Conservation (phyloP, 1,284 basidiomycete species). For the Exobasidium rhododendri region DNA sequence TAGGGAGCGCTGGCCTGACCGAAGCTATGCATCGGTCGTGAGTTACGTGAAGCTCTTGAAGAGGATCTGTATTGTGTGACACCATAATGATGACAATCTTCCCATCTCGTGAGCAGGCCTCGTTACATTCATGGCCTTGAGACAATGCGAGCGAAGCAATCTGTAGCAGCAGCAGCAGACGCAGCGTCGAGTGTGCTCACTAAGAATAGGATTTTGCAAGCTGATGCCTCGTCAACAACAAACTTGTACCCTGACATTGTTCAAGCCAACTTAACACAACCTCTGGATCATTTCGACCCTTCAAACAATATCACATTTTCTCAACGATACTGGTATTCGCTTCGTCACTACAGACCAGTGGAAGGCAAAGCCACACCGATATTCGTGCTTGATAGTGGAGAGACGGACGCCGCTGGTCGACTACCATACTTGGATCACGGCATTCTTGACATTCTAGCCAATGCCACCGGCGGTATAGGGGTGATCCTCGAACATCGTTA, state of each 20-base stretch:
- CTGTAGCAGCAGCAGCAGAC: not conserved
- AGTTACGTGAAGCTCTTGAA: too few relatives aligned
- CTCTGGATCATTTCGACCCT: constrained; percentile 67
- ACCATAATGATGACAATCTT: too few relatives aligned
- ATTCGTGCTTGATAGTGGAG: constrained; percentile 55
- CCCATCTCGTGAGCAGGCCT: too few relatives aligned
- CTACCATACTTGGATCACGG: constrained; percentile 59
- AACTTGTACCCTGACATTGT: constrained; percentile 18
- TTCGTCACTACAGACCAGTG: constrained; percentile 75
- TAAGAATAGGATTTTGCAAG: too few relatives aligned
- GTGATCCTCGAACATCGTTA: constrained; percentile 71
- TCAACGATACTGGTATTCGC: constrained; percentile 77
- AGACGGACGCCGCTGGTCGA: constrained; percentile 45
- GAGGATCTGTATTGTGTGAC: too few relatives aligned
- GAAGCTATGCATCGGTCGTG: too few relatives aligned
- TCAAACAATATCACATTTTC: constrained; percentile 57
- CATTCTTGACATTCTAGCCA: constrained; percentile 77
- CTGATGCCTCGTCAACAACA: too few relatives aligned
- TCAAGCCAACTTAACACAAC: constrained; percentile 66
- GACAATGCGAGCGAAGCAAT: not conserved
- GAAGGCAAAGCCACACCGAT: constrained; percentile 65
- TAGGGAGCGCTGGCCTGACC: too few relatives aligned
- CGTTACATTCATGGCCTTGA: not conserved
- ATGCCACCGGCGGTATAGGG: constrained; percentile 75
- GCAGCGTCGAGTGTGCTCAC: too few relatives aligned